Percentiles rank a stretch among this genome's conserved stretches.
Evolutionary conservation across 768 basidiomycete genomes (phyloP).

Genomic region (Russula griseocarnosa): DNA sequence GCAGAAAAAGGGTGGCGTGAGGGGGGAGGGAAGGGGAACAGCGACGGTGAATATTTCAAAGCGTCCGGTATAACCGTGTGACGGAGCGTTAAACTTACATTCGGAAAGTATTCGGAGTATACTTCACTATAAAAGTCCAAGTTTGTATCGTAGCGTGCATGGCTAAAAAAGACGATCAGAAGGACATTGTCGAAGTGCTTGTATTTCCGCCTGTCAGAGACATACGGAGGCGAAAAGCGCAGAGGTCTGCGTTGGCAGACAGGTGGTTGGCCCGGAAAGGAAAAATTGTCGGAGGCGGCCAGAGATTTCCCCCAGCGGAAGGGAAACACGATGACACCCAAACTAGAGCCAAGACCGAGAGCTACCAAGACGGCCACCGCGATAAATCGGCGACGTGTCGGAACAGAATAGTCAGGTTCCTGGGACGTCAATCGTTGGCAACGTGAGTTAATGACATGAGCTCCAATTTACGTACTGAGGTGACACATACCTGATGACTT

Average conservation of each 20-base stretch:
- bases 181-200: slow-evolving; percentile 42
- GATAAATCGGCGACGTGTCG: slow-evolving; percentile 15
- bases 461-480: neutral
- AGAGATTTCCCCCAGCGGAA: slow-evolving; percentile 1
- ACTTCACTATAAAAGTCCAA: slow-evolving; percentile 46
- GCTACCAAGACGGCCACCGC: slow-evolving; percentile 8
- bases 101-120: slow-evolving; percentile 48
- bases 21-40: neutral
- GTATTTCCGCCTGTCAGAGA: slow-evolving; percentile 31
- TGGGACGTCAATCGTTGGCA: slow-evolving; percentile 5
- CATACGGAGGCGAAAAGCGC: slow-evolving; percentile 22
- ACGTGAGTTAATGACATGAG: neutral
- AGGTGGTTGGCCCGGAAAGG: neutral
- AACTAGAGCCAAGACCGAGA: slow-evolving; percentile 20
- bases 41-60: neutral
- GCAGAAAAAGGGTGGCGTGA: neutral
- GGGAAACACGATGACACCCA: slow-evolving; percentile 9
- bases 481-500: slow-evolving; percentile 25
- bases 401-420: slow-evolving; percentile 15
- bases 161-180: slow-evolving; percentile 50
- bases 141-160: slow-evolving; percentile 45
- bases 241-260: slow-evolving; percentile 32
- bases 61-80: neutral
- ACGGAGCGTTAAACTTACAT: slow-evolving; percentile 35
- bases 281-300: slow-evolving; percentile 12